phyloP scores from a whole-genome alignment of 1,139 yeast species.

The Pichia sp. region DNA sequence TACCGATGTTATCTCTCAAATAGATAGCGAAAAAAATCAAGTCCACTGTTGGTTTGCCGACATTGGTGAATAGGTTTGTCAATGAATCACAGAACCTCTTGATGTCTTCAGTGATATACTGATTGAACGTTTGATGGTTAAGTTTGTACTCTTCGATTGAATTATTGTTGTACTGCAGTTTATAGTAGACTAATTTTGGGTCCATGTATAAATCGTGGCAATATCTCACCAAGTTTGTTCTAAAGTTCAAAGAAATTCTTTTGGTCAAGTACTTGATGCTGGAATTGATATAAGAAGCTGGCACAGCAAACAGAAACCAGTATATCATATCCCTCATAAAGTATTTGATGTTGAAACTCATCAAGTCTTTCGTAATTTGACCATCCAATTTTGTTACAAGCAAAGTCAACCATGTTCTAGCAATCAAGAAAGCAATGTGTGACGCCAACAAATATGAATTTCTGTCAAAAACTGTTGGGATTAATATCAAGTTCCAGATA shows the following conservation, averaged over 20 bases:
- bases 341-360: constrained; percentile 74
- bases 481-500: constrained; percentile 68
- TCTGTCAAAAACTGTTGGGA: constrained; percentile 68
- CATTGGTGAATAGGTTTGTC: constrained; percentile 77
- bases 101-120: constrained; percentile 82
- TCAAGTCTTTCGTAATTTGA: constrained; percentile 83
- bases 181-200: constrained; percentile 76
- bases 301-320: constrained; percentile 89
- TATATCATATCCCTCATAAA: constrained; percentile 74
- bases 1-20: constrained; percentile 79
- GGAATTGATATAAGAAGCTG: constrained; percentile 90
- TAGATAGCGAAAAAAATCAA: constrained; percentile 83
- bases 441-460: constrained; percentile 63
- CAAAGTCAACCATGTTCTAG: constrained; percentile 84
- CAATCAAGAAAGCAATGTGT: constrained; percentile 70
- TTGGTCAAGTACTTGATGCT: constrained; percentile 80
- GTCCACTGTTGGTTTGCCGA: constrained; percentile 91
- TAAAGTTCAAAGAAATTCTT: constrained; percentile 74
- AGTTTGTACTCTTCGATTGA: constrained; percentile 26
- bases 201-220: constrained; percentile 89
- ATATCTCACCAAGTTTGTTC: constrained; percentile 80
- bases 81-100: constrained; percentile 78
- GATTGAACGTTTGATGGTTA: constrained; percentile 53
- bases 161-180: constrained; percentile 49
- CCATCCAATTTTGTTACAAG: constrained; percentile 89